These are phyloP conservation scores for Primulina eburnea DNA, from an alignment of 257 asterid species.

Conservation along the genomic window DNA sequence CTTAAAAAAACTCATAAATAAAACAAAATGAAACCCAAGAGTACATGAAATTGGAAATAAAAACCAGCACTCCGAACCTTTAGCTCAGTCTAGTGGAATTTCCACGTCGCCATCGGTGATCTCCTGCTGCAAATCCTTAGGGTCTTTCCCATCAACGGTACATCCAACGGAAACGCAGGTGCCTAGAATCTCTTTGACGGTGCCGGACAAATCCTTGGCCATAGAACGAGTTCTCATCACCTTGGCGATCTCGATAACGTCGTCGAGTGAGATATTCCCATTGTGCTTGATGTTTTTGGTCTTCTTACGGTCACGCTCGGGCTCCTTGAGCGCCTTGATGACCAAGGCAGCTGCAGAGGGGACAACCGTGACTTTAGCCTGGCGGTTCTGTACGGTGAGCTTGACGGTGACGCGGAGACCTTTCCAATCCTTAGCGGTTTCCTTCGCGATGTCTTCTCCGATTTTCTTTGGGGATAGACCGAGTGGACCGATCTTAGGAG, in stretches of 20 bases:
- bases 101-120: conserved; percentile 42
- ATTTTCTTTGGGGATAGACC: background rate
- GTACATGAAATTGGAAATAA: background rate
- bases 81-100: conserved; percentile 31
- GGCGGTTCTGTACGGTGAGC: background rate
- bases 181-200: conserved; percentile 47
- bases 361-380: background rate
- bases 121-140: conserved; percentile 46
- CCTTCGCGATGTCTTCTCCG: conserved; percentile 41
- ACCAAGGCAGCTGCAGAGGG: conserved; percentile 42
- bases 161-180: conserved; percentile 51
- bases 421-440: conserved; percentile 10
- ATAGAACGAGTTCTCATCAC: conserved; percentile 43
- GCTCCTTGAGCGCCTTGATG: conserved; percentile 51
- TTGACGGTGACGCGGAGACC: background rate
- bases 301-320: conserved; percentile 45
- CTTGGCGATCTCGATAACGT: conserved; percentile 39
- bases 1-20: background rate
- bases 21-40: background rate
- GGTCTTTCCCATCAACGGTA: conserved; percentile 43
- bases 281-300: conserved; percentile 43
- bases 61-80: background rate
- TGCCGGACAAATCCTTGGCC: conserved; percentile 48
- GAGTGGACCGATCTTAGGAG: conserved; percentile 9
- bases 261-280: conserved; percentile 46